Evolutionary conservation across 495 filamentous ascomycete genomes (phyloP).

Genomic region (Cladorrhinum samala): DNA sequence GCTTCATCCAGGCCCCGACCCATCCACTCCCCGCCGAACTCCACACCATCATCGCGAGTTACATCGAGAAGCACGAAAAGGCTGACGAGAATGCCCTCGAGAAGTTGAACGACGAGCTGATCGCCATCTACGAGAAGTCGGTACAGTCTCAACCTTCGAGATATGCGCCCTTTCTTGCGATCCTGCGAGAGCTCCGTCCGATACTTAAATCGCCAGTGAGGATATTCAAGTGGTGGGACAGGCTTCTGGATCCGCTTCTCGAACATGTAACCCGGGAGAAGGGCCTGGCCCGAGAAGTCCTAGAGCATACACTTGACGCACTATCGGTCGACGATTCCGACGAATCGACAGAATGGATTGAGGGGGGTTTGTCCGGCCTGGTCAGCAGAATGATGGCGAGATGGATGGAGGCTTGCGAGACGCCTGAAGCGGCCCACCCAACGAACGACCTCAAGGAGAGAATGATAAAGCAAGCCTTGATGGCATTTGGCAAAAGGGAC

Average conservation of each 20-base stretch:
- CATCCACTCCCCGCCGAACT: conserved; percentile 60
- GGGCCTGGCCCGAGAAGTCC: conserved; percentile 51
- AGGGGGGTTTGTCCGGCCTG: conserved; percentile 39
- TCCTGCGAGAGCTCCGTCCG: conserved; percentile 54
- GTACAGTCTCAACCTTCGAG: conserved; percentile 48
- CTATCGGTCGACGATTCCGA: conserved; percentile 55
- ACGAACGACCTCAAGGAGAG: conserved; percentile 48
- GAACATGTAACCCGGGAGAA: conserved; percentile 52
- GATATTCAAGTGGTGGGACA: conserved; percentile 61
- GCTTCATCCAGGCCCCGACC: conserved; percentile 44
- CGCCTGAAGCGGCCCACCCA: conserved; percentile 34
- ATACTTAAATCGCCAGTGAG: conserved; percentile 47
- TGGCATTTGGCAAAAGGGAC: conserved; percentile 57
- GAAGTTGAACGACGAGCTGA: conserved; percentile 60
- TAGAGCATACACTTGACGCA: conserved; percentile 47
- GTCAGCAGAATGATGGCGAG: conserved; percentile 49
- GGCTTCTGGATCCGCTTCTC: conserved; percentile 53
- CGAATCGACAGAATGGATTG: conserved; percentile 36
- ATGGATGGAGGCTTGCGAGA: conserved; percentile 53
- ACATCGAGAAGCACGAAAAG: conserved; percentile 52
- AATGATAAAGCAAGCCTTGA: conserved; percentile 46
- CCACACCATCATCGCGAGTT: conserved; percentile 49
- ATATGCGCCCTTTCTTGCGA: conserved; percentile 54
- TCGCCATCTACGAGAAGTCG: conserved; percentile 51
- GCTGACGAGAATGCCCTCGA: conserved; percentile 55